Evolutionary conservation across 164 flowering plant genomes (phyloP), one percentile per base, ranked within the genome.

Genomic region (Tinospora cordifolia): DNA sequence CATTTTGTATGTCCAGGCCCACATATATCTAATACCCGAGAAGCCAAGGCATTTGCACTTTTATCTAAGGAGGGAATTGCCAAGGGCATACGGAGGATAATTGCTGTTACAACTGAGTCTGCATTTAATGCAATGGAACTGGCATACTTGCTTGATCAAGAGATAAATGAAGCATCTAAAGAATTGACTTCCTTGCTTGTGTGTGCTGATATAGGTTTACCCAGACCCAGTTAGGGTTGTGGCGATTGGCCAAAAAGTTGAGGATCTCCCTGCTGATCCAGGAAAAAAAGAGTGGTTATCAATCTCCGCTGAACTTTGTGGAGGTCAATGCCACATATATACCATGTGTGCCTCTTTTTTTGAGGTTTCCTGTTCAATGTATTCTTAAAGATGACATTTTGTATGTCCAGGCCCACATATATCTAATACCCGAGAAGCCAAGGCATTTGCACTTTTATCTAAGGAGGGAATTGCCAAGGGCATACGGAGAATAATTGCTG

Each of bases 191-290:
- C 15, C 19, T 39, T 47, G 14, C 60, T 54, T 72, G 15, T 40
- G 8, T 49, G 36, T 2, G 65, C 19, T 36, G 72, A 17, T 82
- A 58, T 76, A 94, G 98, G 89, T 90, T 10, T 95, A 95, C 79
- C 99, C 99, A 71, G 99, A 95, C 69, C 99, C 99, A 36, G 99
- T 95, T 62, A 88, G 99, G 83, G 87, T 95, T 74, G 98, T 95
- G 54, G 67, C 98, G 71, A 81, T 95, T 79, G 99, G 99, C 69
- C 72, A 79, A 66, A 87, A 84, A 57, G 96, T 94, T 67, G 96
- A 94, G 74, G 99, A 89, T 71, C 79, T 94, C 47, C 80, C 92
- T 26, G 83, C 87, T 68, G 79, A 90, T 81, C 99, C 99, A 41
- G 89, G 82, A 24, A 90, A 86, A 75, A 79, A 83, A 64, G 85